Percentiles rank a stretch among this genome's conserved stretches.
These are phyloP conservation scores for Cardiospermum halicacabum DNA, from an alignment of 345 rosid species.

Conservation along the genomic window DNA sequence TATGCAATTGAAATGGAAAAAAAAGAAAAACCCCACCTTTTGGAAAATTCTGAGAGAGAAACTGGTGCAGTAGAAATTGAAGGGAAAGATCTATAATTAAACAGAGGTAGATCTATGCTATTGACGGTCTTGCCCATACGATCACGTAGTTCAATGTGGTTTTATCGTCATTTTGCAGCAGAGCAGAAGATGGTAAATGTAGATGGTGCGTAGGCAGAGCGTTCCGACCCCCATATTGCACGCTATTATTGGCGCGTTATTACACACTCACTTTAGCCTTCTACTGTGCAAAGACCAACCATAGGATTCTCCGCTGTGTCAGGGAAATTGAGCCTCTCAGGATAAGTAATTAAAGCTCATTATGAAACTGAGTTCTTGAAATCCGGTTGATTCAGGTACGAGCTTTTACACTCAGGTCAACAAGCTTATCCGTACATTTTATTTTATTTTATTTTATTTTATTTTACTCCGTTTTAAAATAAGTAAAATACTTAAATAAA, in stretches of 20 bases:
- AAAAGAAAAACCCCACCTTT: not conserved
- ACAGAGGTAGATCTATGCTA: not conserved
- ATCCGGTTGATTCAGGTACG: too few species aligned
- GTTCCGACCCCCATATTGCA: not conserved
- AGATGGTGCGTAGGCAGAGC: not conserved
- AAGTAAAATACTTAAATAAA: too few species aligned
- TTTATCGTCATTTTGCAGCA: not conserved
- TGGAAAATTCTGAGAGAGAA: not conserved
- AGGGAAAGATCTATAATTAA: not conserved
- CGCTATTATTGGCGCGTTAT: not conserved
- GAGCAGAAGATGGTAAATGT: not conserved
- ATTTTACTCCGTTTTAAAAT: too few species aligned
- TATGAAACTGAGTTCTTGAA: too few species aligned
- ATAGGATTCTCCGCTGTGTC: too few species aligned
- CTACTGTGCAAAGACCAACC: too few species aligned
- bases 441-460: too few species aligned
- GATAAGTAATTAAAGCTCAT: too few species aligned
- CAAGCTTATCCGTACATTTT: too few species aligned
- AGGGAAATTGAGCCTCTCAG: too few species aligned
- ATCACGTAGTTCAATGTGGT: not conserved
- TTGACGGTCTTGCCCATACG: not conserved
- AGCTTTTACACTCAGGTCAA: too few species aligned
- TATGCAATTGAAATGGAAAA: not conserved
- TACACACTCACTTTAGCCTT: not conserved
- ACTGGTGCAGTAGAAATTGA: not conserved